These are phyloP conservation scores for Calcarisporium arbuscula DNA, from an alignment of 2,329 filamentous ascomycete genomes.

Conservation along the genomic window DNA sequence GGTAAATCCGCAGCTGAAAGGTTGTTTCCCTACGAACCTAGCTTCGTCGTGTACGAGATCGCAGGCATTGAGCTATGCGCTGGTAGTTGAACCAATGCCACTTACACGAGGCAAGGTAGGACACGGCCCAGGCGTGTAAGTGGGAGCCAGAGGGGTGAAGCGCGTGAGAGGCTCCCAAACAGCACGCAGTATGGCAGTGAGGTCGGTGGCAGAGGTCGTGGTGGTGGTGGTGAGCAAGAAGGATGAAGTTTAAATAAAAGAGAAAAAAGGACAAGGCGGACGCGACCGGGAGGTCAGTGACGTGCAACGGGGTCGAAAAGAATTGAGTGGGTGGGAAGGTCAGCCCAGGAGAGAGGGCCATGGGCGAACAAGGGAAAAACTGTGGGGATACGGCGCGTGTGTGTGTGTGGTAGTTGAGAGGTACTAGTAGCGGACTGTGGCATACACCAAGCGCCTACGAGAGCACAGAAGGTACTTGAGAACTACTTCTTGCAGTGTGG, in stretches of 20 bases:
- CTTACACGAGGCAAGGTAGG: constrained; percentile 23
- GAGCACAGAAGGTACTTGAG: no score
- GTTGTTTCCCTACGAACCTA: no score
- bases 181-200: constrained; percentile 1
- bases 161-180: not conserved
- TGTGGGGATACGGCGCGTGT: no score
- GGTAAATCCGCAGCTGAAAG: no score
- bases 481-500: no score
- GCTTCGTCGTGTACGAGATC: no score
- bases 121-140: constrained; percentile 8
- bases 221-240: constrained; percentile 6
- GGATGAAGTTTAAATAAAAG: constrained; percentile 10
- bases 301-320: constrained; percentile 20
- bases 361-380: no score
- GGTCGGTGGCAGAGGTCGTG: not conserved
- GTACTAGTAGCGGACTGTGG: no score
- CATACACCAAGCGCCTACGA: no score
- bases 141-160: no score
- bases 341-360: constrained; percentile 8
- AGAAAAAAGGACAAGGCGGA: constrained; percentile 17
- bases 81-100: constrained; percentile 12
- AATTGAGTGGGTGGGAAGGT: constrained; percentile 16
- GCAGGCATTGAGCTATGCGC: no score
- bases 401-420: no score
- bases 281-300: constrained; percentile 21